Base-by-base conservation (phyloP, 176 grass and related monocot species). In the Puya raimondii region DNA sequence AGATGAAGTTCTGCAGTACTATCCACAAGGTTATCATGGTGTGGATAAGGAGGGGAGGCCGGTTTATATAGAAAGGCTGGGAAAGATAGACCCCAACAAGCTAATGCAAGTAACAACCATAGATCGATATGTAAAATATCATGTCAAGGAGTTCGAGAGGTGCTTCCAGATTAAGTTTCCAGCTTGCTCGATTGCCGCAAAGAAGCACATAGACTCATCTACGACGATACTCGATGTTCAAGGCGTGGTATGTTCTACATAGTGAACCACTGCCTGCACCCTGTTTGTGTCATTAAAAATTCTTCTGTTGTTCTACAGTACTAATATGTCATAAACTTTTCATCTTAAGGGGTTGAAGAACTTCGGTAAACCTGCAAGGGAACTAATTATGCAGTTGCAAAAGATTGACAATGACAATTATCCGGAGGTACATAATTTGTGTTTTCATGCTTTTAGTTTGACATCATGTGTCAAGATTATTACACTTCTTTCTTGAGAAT, bases 1-100 rank as follows among this genome's bases (percentile, higher is more conserved):
- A 68, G 63, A 81, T 50, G 81, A 85, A 79, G 87, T 99, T 85
- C 47, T 84, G 72, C 83, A 91, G 71, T 91, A 91, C 76, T 99
- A 91, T 66, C 94, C 94, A 70, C 94, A 99, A 77, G 88, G 91
- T 85, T 99, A 93, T 58, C 94, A 99, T 85, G 94, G 94, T 23
- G 77, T 93, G 49, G 94, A 99, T 75, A 99, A 93, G 78, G 94
- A 90, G 65, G 94, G 94, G 15, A 92, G 89, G 48, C 94, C 89
- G 72, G 72, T 99, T 65, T 99, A 99, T 49, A 75, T 92, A 74
- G 94, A 99, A 77, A 75, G 88, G 74, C 48, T 93, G 79, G 94
- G 94, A 49, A 93, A 86, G 85, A 79, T 93, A 51, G 82, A 99
- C 74, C 69, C 89, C 71, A 78, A 74, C 66, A 99, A 90, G 83